A percentile compares a stretch with the other conserved stretches of the same genome.
These are phyloP conservation scores for Cryptococcus hybrid DNA, from an alignment of 1,284 basidiomycete genomes.

Conservation along the genomic window DNA sequence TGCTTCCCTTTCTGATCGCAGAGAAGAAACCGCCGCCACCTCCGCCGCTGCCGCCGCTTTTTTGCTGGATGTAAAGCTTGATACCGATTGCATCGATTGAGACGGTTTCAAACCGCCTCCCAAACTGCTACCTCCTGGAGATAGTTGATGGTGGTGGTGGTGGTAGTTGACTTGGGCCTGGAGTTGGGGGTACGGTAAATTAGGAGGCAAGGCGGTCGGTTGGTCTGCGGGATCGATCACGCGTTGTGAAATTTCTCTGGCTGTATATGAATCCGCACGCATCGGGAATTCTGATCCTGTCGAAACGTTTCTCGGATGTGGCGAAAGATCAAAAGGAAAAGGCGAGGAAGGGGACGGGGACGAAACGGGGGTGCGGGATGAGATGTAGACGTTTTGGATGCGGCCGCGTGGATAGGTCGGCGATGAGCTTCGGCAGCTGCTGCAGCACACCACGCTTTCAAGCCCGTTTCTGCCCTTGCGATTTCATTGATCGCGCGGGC, in stretches of 20 bases:
- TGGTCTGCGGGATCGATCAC: slow-evolving; percentile 40
- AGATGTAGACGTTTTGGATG: slow-evolving; percentile 6
- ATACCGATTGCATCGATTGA: slow-evolving; percentile 15
- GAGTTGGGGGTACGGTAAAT: slow-evolving; percentile 71
- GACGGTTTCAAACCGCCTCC: slow-evolving; percentile 15
- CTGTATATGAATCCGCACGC: slow-evolving; percentile 43
- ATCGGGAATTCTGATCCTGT: slow-evolving; percentile 46
- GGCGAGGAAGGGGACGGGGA: background rate
- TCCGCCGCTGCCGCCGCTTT: background rate
- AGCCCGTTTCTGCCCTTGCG: slow-evolving; percentile 69
- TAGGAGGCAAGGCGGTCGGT: slow-evolving; percentile 53
- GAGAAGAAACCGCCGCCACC: slow-evolving; percentile 27
- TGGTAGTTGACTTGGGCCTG: slow-evolving; percentile 18
- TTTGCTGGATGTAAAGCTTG: slow-evolving; percentile 18
- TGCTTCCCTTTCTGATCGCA: slow-evolving; percentile 23
- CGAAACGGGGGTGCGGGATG: background rate
- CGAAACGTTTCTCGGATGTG: slow-evolving; percentile 40
- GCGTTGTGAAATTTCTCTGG: slow-evolving; percentile 43
- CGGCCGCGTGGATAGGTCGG: slow-evolving; percentile 2
- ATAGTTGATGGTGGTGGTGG: slow-evolving; percentile 3
- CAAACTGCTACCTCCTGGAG: background rate
- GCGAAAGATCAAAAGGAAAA: slow-evolving; percentile 7
- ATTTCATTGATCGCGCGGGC: slow-evolving; percentile 81
- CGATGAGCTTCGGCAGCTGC: slow-evolving; percentile 12
- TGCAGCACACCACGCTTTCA: slow-evolving; percentile 66